A percentile compares a stretch with the other conserved stretches of the same genome.
Evolutionary conservation across 2,329 filamentous ascomycete species (phyloP).

Genomic region (Grosmannia huntii): DNA sequence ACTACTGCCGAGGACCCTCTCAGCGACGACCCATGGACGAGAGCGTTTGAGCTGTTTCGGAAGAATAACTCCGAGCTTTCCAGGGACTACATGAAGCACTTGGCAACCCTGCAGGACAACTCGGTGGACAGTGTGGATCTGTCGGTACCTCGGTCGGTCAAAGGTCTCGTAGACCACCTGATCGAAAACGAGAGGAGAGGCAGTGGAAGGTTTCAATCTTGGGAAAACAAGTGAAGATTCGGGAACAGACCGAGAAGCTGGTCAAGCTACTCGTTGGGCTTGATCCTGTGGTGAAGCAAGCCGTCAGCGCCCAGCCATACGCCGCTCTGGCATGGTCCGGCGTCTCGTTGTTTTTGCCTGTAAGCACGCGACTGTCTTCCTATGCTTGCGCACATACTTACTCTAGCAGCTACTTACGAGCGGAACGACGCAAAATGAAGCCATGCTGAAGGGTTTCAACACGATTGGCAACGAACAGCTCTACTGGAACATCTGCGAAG

Average conservation of each 20-base stretch:
- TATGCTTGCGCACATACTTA: background rate
- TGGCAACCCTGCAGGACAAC: background rate
- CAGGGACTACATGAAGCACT: background rate
- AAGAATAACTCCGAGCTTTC: background rate
- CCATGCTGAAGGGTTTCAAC: background rate
- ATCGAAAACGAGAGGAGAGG: background rate
- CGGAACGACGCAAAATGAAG: background rate
- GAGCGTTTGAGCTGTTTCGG: constrained; percentile 14
- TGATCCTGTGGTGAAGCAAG: background rate
- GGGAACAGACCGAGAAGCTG: background rate
- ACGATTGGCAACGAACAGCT: background rate
- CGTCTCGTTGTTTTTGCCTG: background rate
- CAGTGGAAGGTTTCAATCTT: background rate
- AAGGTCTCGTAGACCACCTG: background rate
- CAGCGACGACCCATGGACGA: background rate
- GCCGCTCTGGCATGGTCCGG: background rate
- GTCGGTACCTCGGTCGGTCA: background rate
- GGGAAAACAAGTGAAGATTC: background rate
- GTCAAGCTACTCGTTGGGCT: background rate
- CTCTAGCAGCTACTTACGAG: background rate
- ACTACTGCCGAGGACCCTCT: no score
- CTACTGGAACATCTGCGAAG: background rate
- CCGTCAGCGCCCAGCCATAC: background rate
- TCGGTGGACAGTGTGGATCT: background rate
- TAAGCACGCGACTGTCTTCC: background rate